phyloP scores from a whole-genome alignment of 371 early-diverging fungal species.

The Choanephora cucurbitarum region DNA sequence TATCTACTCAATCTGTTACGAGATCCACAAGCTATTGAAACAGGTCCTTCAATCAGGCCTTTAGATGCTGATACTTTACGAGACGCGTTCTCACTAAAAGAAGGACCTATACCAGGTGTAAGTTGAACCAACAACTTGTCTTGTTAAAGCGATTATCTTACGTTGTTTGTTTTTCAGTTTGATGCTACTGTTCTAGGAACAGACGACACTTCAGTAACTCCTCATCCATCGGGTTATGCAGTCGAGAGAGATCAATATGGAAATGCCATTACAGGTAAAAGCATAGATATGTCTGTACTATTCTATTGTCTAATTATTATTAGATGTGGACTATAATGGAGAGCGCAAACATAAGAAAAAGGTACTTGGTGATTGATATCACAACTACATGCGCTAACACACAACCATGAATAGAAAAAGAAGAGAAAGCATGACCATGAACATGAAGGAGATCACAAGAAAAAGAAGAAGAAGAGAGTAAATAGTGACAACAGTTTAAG shows the following conservation, averaged over 20 bases:
- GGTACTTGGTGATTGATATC: conserved; percentile 35
- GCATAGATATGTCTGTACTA: not conserved
- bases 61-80: conserved; percentile 49
- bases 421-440: conserved; percentile 67
- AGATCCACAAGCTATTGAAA: conserved; percentile 44
- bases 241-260: conserved; percentile 1
- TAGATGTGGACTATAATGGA: conserved; percentile 44
- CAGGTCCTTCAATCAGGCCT: conserved; percentile 35
- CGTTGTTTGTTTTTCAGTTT: conserved; percentile 39
- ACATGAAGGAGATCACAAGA: conserved; percentile 57
- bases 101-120: conserved; percentile 64
- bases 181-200: conserved; percentile 58
- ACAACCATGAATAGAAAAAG: conserved; percentile 51
- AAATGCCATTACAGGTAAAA: conserved; percentile 13
- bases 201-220: conserved; percentile 25
- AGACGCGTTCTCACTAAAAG: conserved; percentile 55
- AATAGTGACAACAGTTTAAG: too few species aligned
- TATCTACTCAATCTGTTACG: conserved; percentile 43
- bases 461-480: conserved; percentile 65
- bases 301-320: too few species aligned
- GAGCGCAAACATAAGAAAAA: conserved; percentile 65
- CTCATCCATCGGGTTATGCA: not conserved
- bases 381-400: too few species aligned
- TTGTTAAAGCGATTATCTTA: not conserved
- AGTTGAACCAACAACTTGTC: conserved; percentile 2